These are phyloP conservation scores for Centaurea solstitialis DNA, from an alignment of 129 eudicot genomes.

Conservation along the genomic window DNA sequence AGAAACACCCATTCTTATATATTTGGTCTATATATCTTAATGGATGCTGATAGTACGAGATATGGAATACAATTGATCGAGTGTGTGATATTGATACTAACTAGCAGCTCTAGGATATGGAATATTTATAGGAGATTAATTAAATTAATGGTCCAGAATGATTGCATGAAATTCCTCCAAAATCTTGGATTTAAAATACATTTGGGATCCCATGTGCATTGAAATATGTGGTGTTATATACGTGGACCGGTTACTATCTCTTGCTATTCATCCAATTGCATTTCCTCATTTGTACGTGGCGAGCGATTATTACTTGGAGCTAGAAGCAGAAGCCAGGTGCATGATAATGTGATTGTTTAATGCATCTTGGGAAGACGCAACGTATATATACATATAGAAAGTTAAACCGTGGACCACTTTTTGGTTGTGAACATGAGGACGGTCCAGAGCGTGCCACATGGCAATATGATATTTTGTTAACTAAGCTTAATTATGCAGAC, in stretches of 20 bases:
- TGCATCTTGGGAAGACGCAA: background rate
- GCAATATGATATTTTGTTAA: too few relatives aligned
- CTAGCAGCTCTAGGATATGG: background rate
- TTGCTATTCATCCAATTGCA: background rate
- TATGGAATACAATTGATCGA: background rate
- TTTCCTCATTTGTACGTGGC: background rate
- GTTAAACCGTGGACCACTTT: too few relatives aligned
- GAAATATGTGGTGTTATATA: background rate
- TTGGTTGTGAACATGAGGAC: too few relatives aligned
- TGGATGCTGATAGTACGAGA: background rate
- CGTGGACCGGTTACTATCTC: constrained; percentile 19
- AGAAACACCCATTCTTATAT: constrained; percentile 24
- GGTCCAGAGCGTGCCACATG: too few relatives aligned
- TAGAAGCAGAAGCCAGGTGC: background rate
- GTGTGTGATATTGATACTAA: background rate
- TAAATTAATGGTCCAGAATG: background rate
- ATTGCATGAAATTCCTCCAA: background rate
- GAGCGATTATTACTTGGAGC: background rate
- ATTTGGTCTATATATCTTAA: too few relatives aligned
- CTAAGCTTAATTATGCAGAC: too few relatives aligned
- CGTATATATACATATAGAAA: too few relatives aligned
- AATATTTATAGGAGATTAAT: constrained; percentile 20
- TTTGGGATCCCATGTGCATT: background rate
- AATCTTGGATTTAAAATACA: background rate
- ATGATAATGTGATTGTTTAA: background rate